These are phyloP conservation scores for Entomophthora muscae DNA, from an alignment of 371 early-diverging fungal genomes.

Conservation along the genomic window DNA sequence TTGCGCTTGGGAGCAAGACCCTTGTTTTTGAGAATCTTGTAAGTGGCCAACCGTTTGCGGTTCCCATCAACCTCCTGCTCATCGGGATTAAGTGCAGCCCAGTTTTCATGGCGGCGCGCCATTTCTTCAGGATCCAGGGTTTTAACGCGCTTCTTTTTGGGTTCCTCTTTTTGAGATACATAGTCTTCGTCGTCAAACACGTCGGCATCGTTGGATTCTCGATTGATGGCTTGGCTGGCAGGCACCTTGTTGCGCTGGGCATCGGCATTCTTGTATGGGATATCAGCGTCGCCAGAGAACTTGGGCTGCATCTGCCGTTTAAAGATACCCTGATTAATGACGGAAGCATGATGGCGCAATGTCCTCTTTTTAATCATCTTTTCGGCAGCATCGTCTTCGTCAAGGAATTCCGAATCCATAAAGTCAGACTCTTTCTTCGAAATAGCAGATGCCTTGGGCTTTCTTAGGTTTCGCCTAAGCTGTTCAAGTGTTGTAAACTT, in stretches of 20 bases:
- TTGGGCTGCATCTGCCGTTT: slow-evolving; percentile 25
- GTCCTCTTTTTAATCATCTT: slow-evolving; percentile 47
- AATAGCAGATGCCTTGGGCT: slow-evolving; percentile 17
- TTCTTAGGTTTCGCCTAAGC: slow-evolving; percentile 3
- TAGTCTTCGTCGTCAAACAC: slow-evolving; percentile 15
- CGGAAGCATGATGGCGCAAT: slow-evolving; percentile 35
- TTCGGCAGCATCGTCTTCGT: slow-evolving; percentile 62
- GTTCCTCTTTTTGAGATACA: slow-evolving; percentile 19
- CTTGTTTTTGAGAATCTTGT: slow-evolving; percentile 87
- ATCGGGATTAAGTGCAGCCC: slow-evolving; percentile 13
- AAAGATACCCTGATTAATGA: slow-evolving; percentile 6
- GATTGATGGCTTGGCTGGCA: slow-evolving; percentile 10
- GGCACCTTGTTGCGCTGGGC: slow-evolving; percentile 13
- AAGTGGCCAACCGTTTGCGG: slow-evolving; percentile 64
- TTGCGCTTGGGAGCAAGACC: slow-evolving; percentile 85
- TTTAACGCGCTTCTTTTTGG: slow-evolving; percentile 16
- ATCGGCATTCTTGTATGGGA: slow-evolving; percentile 37
- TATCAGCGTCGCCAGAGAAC: slow-evolving; percentile 50
- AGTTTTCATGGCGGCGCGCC: slow-evolving; percentile 10
- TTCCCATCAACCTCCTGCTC: slow-evolving; percentile 27
- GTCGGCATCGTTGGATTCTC: slow-evolving; percentile 11
- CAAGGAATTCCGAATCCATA: slow-evolving; percentile 53
- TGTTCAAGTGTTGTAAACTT: slow-evolving; percentile 3
- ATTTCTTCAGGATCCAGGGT: background rate
- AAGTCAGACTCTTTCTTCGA: slow-evolving; percentile 40